phyloP scores from a whole-genome alignment of 2,329 filamentous ascomycete species.

The Pseudogymnoascus sp. region DNA sequence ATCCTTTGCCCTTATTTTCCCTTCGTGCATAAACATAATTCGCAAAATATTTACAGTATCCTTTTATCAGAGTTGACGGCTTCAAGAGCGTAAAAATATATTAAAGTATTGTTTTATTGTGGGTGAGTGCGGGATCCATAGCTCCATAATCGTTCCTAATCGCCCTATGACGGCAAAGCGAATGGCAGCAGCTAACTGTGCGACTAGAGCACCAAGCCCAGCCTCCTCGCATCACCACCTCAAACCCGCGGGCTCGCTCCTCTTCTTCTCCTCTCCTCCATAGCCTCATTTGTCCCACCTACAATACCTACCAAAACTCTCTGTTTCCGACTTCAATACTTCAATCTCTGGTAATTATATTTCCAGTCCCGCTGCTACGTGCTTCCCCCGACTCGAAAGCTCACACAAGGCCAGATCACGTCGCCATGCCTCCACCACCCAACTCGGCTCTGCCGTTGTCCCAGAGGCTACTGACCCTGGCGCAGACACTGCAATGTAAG shows the following conservation, averaged over 20 bases:
- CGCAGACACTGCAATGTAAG: slow-evolving; percentile 86
- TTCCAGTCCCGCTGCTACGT: not conserved
- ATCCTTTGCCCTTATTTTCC: not conserved
- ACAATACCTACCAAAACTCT: not conserved
- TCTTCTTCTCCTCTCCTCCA: not conserved
- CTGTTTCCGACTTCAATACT: not conserved
- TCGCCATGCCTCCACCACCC: slow-evolving; percentile 29
- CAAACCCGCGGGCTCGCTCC: not conserved
- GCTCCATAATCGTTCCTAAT: slow-evolving; percentile 6
- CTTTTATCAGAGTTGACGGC: not conserved
- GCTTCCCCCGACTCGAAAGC: not conserved
- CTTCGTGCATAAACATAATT: not conserved
- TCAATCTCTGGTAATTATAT: not conserved
- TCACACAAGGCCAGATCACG: slow-evolving; percentile 6
- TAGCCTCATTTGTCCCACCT: not conserved
- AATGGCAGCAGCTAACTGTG: slow-evolving; percentile 3
- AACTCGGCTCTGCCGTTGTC: slow-evolving; percentile 27
- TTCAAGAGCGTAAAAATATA: not conserved
- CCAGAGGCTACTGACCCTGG: slow-evolving; percentile 63
- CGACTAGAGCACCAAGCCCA: not conserved
- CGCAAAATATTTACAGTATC: not conserved
- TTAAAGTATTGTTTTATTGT: slow-evolving; percentile 3
- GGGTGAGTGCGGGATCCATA: slow-evolving; percentile 8
- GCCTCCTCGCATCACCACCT: slow-evolving; percentile 7
- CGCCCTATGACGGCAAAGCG: slow-evolving; percentile 9